phyloP scores from a whole-genome alignment of 148 eudicot genomes.

The Polygonum aviculare region DNA sequence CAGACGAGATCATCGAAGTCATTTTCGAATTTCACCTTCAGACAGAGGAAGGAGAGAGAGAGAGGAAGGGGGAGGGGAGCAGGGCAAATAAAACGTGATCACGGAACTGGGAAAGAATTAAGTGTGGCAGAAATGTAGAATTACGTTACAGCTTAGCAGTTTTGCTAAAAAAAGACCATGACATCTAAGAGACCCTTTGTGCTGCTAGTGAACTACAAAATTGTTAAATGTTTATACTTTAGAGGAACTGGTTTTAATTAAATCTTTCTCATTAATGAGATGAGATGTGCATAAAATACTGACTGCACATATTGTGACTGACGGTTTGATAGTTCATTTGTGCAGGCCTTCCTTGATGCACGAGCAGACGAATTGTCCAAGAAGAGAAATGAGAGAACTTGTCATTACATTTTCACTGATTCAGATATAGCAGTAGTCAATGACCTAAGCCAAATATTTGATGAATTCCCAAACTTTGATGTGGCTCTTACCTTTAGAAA shows the following conservation, averaged over 20 bases:
- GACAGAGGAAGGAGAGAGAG: no score
- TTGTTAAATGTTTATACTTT: neutral
- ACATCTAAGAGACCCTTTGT: neutral
- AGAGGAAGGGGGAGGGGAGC: no score
- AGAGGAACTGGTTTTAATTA: neutral
- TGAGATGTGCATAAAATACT: neutral
- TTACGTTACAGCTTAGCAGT: neutral
- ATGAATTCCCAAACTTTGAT: slow-evolving; percentile 48
- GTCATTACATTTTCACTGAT: slow-evolving; percentile 84
- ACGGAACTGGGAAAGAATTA: neutral
- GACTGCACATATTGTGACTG: neutral
- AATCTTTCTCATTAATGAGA: neutral
- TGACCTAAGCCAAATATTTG: slow-evolving; percentile 65
- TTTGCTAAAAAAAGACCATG: neutral
- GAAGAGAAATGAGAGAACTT: slow-evolving; percentile 22
- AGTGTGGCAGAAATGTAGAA: neutral
- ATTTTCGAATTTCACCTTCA: no score
- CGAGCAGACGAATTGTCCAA: slow-evolving; percentile 44
- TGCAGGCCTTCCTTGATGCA: slow-evolving; percentile 67
- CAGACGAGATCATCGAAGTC: no score
- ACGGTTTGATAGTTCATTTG: slow-evolving; percentile 9
- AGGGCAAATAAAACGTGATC: no score
- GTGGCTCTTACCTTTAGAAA: slow-evolving; percentile 90
- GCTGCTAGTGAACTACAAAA: neutral
- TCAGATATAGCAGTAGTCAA: slow-evolving; percentile 84